Evolutionary conservation across 257 asterid species (phyloP).

Genomic region (Solanum raphanifolium): DNA sequence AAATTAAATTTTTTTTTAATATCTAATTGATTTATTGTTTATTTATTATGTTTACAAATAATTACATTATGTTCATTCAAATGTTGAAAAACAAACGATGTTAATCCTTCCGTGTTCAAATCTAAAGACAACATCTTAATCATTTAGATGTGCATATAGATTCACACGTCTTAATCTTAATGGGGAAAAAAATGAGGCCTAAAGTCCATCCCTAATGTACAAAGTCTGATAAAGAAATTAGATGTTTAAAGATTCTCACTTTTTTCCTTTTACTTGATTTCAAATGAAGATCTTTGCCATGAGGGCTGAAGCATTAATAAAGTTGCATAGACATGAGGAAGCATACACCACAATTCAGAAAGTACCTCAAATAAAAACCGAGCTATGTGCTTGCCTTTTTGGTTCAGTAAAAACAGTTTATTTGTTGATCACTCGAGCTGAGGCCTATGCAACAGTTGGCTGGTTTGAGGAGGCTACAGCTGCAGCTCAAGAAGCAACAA

Average conservation of each 20-base stretch:
- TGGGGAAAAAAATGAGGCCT: background rate
- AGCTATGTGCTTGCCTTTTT: slow-evolving; percentile 32
- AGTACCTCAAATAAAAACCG: slow-evolving; percentile 30
- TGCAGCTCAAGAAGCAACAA: slow-evolving; percentile 35
- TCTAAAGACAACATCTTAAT: background rate
- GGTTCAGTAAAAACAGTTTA: slow-evolving; percentile 40
- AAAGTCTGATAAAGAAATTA: background rate
- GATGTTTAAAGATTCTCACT: background rate
- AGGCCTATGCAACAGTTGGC: slow-evolving; percentile 36
- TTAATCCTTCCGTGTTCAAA: background rate
- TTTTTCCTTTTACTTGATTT: background rate
- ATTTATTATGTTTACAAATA: background rate
- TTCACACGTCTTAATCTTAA: background rate
- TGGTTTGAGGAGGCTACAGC: slow-evolving; percentile 45
- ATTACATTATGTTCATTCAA: background rate
- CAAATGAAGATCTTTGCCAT: slow-evolving; percentile 33
- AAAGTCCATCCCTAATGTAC: background rate
- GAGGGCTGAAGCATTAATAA: slow-evolving; percentile 47
- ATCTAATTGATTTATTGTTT: background rate
- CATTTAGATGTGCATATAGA: background rate
- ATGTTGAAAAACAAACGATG: background rate
- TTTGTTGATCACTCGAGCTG: slow-evolving; percentile 31
- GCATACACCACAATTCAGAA: slow-evolving; percentile 31
- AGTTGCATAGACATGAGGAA: slow-evolving; percentile 39
- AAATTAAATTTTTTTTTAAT: no score